These are phyloP conservation scores for Nymphaea colorata DNA, from an alignment of 164 flowering plant species.

Conservation along the genomic window DNA sequence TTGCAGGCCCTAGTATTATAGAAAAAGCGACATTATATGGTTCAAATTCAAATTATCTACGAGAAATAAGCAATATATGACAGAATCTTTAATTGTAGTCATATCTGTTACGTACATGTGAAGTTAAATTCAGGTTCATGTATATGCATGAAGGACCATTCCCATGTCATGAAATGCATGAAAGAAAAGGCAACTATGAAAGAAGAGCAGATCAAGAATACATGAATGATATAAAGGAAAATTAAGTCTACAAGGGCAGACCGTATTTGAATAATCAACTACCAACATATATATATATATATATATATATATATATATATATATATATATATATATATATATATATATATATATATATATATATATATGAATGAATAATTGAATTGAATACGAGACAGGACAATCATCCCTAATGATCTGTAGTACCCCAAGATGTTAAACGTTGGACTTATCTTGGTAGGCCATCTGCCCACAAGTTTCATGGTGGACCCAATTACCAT, in stretches of 20 bases:
- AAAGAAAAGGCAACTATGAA: background rate
- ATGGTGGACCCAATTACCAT: background rate
- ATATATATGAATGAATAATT: too few species aligned
- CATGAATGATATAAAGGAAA: background rate
- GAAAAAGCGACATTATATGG: too few species aligned
- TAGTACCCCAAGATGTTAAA: background rate
- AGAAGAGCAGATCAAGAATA: background rate
- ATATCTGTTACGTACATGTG: background rate
- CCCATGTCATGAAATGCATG: background rate
- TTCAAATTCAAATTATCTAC: too few species aligned
- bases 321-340: too few species aligned
- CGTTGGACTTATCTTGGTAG: background rate
- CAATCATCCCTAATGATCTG: background rate
- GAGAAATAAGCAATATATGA: too few species aligned
- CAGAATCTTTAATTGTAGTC: background rate
- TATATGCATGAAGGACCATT: too few species aligned
- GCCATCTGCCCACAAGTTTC: background rate
- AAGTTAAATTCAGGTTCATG: background rate
- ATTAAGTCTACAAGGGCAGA: background rate
- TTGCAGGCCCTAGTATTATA: too few species aligned
- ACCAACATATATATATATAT: background rate
- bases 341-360: too few species aligned
- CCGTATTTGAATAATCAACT: background rate
- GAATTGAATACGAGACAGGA: background rate
- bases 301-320: too few species aligned